phyloP scores from a whole-genome alignment of 192 early-diverging fungal species.

The Globomyces pollinis-pini region DNA sequence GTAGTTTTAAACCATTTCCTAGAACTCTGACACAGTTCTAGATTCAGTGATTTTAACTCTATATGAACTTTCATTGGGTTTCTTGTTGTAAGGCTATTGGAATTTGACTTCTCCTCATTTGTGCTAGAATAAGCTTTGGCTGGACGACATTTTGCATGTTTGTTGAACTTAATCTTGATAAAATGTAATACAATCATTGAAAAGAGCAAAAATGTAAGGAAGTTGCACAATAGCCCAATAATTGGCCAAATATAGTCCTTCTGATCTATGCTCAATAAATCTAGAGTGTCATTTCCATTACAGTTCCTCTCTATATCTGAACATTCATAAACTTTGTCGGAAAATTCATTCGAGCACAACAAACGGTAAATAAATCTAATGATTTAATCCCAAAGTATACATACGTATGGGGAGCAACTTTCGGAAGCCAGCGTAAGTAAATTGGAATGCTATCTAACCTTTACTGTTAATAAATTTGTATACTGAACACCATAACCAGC shows the following conservation, averaged over 20 bases:
- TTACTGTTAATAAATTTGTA: too few relatives aligned
- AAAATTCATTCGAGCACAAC: constrained; percentile 35
- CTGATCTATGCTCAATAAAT: constrained; percentile 13
- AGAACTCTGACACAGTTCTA: constrained; percentile 8
- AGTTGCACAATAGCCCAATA: constrained; percentile 16
- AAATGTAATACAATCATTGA: constrained; percentile 16
- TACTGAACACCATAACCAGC: neutral
- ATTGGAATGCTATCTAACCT: neutral
- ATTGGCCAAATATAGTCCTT: constrained; percentile 19
- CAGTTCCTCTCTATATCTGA: constrained; percentile 17
- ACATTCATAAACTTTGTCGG: constrained; percentile 27
- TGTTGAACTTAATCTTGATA: constrained; percentile 6
- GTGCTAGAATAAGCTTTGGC: neutral
- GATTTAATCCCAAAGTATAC: too few relatives aligned
- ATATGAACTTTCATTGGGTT: neutral
- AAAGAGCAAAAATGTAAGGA: constrained; percentile 16
- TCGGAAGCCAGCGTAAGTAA: neutral
- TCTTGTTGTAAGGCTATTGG: neutral
- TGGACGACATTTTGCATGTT: constrained; percentile 10
- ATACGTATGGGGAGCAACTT: neutral
- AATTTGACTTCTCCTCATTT: too few relatives aligned
- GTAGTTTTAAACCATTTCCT: constrained; percentile 1
- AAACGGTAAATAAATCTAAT: constrained; percentile 26
- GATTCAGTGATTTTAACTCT: neutral
- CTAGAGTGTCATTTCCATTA: constrained; percentile 27